These are phyloP conservation scores for Amanita pseudoporphyria DNA, from an alignment of 768 basidiomycete genomes.

Conservation along the genomic window DNA sequence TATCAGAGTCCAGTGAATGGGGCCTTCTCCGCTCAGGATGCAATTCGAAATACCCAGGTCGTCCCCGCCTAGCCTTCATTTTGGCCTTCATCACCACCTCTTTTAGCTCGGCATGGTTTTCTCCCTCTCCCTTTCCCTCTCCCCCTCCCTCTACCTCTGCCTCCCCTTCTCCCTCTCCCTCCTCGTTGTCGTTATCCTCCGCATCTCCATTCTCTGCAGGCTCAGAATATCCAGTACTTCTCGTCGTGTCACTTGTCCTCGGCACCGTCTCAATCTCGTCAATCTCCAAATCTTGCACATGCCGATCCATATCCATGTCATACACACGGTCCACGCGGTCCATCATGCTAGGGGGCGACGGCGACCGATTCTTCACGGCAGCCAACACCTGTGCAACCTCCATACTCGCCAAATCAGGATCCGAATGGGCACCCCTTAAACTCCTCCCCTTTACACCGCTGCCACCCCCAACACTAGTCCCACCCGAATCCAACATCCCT, in stretches of 20 bases:
- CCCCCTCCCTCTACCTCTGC: conserved; percentile 13
- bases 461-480: conserved; percentile 41
- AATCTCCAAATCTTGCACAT: conserved; percentile 36
- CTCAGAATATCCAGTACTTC: conserved; percentile 1
- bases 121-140: conserved; percentile 15
- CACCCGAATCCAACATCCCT: conserved; percentile 1
- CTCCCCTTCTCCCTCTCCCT: conserved; percentile 17
- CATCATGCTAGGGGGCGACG: conserved; percentile 24
- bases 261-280: conserved; percentile 41
- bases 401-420: conserved; percentile 64
- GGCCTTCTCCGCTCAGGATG: conserved; percentile 55
- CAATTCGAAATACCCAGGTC: conserved; percentile 68
- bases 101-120: conserved; percentile 18
- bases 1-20: conserved; percentile 18
- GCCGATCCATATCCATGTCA: conserved; percentile 24
- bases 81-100: conserved; percentile 18
- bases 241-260: conserved; percentile 19
- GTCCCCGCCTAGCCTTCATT: conserved; percentile 28
- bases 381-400: conserved; percentile 70
- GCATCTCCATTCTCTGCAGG: conserved; percentile 3
- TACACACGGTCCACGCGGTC: conserved; percentile 28
- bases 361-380: conserved; percentile 32
- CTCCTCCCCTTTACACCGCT: conserved; percentile 35
- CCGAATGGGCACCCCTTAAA: conserved; percentile 23
- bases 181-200: conserved; percentile 15